Conservation (phyloP, 768 basidiomycete species). For the Lyophyllum semitale region DNA sequence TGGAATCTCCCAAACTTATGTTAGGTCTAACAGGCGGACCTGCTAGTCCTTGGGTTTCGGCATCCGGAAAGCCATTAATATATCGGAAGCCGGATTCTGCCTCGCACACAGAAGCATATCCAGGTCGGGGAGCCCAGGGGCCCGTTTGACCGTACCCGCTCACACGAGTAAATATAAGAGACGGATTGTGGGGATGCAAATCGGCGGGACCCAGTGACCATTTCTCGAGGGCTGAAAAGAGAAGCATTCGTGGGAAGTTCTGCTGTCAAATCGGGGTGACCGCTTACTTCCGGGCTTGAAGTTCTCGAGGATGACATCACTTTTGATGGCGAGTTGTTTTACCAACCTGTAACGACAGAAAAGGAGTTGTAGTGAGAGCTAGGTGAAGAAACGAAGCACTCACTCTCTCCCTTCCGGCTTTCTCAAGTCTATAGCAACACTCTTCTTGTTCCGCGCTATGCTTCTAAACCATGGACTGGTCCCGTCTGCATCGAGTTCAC, state of each 20-base stretch:
- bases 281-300: constrained; percentile 74
- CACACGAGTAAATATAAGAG: constrained; percentile 87
- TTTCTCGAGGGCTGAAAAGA: constrained; percentile 59
- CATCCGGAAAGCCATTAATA: constrained; percentile 68
- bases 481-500: constrained; percentile 70
- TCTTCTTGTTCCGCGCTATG: constrained; percentile 74
- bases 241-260: background rate
- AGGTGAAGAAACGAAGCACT: constrained; percentile 9
- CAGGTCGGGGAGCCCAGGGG: constrained; percentile 69
- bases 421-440: constrained; percentile 65
- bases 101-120: constrained; percentile 76
- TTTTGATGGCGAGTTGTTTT: constrained; percentile 57
- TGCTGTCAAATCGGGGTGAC: background rate
- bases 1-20: constrained; percentile 71
- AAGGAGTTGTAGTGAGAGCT: background rate
- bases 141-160: constrained; percentile 78
- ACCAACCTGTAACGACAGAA: constrained; percentile 48
- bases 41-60: constrained; percentile 48
- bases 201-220: constrained; percentile 63
- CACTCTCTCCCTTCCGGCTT: constrained; percentile 54
- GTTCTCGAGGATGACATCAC: constrained; percentile 71
- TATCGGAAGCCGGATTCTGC: constrained; percentile 75
- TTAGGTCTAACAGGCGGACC: constrained; percentile 73
- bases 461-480: constrained; percentile 77
- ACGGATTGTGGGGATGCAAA: constrained; percentile 75